Conservation (phyloP, 805 yeast genomes). For the Starmera caribaea region DNA sequence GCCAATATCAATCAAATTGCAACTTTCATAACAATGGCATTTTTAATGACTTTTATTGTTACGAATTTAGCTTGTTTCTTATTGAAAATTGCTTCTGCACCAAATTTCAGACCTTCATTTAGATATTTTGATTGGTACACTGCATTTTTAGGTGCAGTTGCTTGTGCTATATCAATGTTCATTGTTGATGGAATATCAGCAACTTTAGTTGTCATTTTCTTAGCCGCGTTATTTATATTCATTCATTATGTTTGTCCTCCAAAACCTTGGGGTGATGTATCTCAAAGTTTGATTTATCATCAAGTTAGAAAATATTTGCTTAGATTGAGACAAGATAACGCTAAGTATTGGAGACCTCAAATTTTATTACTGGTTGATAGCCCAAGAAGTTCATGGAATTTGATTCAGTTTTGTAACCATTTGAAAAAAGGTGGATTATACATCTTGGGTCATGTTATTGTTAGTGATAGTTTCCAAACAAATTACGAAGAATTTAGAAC, state of each 20-base stretch:
- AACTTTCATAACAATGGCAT: slow-evolving; percentile 93
- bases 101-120: slow-evolving; percentile 97
- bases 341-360: slow-evolving; percentile 98
- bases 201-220: slow-evolving; percentile 54
- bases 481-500: slow-evolving; percentile 59
- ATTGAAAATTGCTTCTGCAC: slow-evolving; percentile 83
- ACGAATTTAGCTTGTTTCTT: slow-evolving; percentile 91
- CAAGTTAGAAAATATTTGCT: slow-evolving; percentile 89
- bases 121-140: slow-evolving; percentile 75
- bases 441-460: slow-evolving; percentile 84
- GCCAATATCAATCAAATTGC: slow-evolving; percentile 93
- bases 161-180: slow-evolving; percentile 80
- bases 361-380: slow-evolving; percentile 80
- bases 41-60: slow-evolving; percentile 89
- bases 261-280: slow-evolving; percentile 96
- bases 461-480: slow-evolving; percentile 51
- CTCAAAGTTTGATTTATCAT: slow-evolving; percentile 90
- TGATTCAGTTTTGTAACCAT: slow-evolving; percentile 88
- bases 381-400: slow-evolving; percentile 86
- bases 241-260: slow-evolving; percentile 93
- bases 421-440: slow-evolving; percentile 93
- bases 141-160: slow-evolving; percentile 64
- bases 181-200: slow-evolving; percentile 92
- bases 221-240: slow-evolving; percentile 56
- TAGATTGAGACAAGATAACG: slow-evolving; percentile 80